Conservation (phyloP, 1,284 basidiomycete genomes). For the Leccinum solheimii region DNA sequence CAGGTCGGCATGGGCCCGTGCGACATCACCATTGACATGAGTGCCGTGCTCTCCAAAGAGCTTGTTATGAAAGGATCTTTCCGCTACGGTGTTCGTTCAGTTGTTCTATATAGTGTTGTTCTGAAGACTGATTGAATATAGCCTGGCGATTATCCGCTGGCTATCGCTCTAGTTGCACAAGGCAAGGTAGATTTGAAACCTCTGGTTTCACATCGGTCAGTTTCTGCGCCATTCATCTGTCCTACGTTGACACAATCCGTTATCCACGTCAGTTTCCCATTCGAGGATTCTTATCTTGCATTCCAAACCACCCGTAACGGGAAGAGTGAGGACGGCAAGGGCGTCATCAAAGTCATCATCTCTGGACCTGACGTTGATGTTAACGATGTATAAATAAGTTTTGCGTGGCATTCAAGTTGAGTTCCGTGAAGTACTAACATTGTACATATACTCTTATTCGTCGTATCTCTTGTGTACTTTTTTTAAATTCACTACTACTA, state of each 20-base stretch:
- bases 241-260: conserved; percentile 1
- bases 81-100: conserved; percentile 71
- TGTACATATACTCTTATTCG: not conserved
- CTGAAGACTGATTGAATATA: conserved; percentile 30
- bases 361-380: conserved; percentile 65
- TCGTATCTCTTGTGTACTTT: no score
- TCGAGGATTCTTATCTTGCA: conserved; percentile 74
- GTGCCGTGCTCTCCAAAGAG: conserved; percentile 70
- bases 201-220: conserved; percentile 83
- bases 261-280: conserved; percentile 54
- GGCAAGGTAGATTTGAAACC: conserved; percentile 87
- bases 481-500: no score
- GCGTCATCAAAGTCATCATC: conserved; percentile 75
- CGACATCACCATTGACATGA: conserved; percentile 63
- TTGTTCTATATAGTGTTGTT: not conserved
- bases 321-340: conserved; percentile 75
- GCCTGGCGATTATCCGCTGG: conserved; percentile 85
- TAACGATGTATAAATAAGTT: conserved; percentile 31
- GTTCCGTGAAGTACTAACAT: not conserved
- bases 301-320: conserved; percentile 81
- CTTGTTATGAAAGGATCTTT: conserved; percentile 83
- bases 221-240: conserved; percentile 7
- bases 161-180: conserved; percentile 76
- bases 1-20: conserved; percentile 77
- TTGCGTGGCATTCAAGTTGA: not conserved